Conservation (phyloP, 257 asterid species). For the Eucommia ulmoides region DNA sequence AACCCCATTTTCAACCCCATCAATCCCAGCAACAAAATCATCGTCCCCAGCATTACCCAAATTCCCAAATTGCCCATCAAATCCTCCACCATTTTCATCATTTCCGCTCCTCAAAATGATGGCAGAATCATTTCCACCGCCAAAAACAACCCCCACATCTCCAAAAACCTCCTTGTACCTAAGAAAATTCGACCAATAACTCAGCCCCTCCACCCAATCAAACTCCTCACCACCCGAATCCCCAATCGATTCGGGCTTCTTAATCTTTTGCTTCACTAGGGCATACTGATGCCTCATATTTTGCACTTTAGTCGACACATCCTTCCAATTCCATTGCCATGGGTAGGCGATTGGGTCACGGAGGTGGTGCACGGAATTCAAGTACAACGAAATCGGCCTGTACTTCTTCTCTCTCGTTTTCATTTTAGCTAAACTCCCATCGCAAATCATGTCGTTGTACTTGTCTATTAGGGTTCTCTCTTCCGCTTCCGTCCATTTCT, state of each 20-base stretch:
- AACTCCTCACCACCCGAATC: constrained; percentile 59
- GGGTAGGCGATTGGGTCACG: constrained; percentile 61
- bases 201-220: constrained; percentile 93
- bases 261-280: constrained; percentile 91
- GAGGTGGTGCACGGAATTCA: constrained; percentile 59
- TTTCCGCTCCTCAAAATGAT: constrained; percentile 41
- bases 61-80: constrained; percentile 68
- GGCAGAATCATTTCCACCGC: constrained; percentile 23
- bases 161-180: constrained; percentile 88
- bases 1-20: constrained; percentile 70
- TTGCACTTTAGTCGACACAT: constrained; percentile 90
- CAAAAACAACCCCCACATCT: constrained; percentile 46
- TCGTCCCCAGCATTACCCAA: constrained; percentile 48
- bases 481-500: constrained; percentile 98
- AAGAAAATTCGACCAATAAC: constrained; percentile 84
- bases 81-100: constrained; percentile 61
- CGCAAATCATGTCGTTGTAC: constrained; percentile 68
- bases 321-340: constrained; percentile 99
- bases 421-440: constrained; percentile 80
- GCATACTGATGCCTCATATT: constrained; percentile 98
- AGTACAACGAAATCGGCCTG: constrained; percentile 72
- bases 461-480: constrained; percentile 86
- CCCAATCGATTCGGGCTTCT: constrained; percentile 43
- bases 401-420: constrained; percentile 87
- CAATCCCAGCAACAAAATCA: constrained; percentile 64